Evolutionary conservation across 495 filamentous ascomycete genomes (phyloP).

Genomic region (Talaromyces nanjingensis): DNA sequence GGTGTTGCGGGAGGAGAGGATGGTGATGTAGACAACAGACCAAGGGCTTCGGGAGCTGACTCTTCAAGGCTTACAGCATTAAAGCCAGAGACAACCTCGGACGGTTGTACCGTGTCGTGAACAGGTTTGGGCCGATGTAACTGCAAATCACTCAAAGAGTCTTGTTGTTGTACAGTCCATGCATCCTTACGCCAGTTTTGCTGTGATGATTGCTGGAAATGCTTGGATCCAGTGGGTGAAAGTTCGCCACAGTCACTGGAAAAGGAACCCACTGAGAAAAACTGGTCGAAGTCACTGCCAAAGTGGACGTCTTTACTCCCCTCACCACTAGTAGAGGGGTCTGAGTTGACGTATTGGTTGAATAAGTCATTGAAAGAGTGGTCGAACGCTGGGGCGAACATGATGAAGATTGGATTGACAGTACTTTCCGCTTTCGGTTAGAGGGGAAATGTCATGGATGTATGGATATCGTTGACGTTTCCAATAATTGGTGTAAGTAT

Average conservation of each 20-base stretch:
- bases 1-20: constrained; percentile 40
- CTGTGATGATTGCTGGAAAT: constrained; percentile 29
- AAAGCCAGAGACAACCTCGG: constrained; percentile 28
- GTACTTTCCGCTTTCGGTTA: constrained; percentile 41
- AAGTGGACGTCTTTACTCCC: constrained; percentile 39
- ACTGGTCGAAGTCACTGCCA: constrained; percentile 35
- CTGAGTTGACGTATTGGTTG: constrained; percentile 46
- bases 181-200: constrained; percentile 30
- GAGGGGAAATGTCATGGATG: constrained; percentile 11
- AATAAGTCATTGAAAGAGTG: constrained; percentile 48
- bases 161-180: constrained; percentile 33
- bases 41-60: constrained; percentile 18
- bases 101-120: constrained; percentile 35
- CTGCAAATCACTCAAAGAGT: constrained; percentile 18
- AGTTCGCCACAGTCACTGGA: constrained; percentile 41
- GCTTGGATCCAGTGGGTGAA: constrained; percentile 31
- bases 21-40: constrained; percentile 24
- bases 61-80: constrained; percentile 27
- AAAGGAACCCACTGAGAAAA: constrained; percentile 36
- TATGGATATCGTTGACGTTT: constrained; percentile 14
- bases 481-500: neutral
- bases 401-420: constrained; percentile 26
- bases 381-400: constrained; percentile 41
- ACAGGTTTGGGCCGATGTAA: constrained; percentile 25
- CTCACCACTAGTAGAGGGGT: constrained; percentile 29